Conservation (phyloP, 108 stramenopile genomes). For the Cyclotella cryptica region DNA sequence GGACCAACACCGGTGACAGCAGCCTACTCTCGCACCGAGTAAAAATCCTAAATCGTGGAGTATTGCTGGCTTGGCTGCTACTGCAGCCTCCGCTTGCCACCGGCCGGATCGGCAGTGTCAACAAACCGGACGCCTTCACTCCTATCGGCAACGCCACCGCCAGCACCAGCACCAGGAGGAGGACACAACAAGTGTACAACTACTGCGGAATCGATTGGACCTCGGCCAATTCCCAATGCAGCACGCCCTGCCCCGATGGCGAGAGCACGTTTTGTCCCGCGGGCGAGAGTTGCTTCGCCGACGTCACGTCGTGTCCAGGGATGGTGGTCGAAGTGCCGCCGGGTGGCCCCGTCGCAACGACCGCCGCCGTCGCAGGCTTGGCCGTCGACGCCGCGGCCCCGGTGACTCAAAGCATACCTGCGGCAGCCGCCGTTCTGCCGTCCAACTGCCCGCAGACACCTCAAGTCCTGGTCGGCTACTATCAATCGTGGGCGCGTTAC, state of each 20-base stretch:
- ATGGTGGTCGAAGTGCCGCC: constrained; percentile 10
- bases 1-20: background rate
- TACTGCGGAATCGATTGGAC: constrained; percentile 36
- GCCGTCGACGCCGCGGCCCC: too few relatives aligned
- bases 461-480: constrained; percentile 36
- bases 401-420: too few relatives aligned
- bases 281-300: constrained; percentile 42
- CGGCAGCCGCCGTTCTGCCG: background rate
- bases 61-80: background rate
- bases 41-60: background rate
- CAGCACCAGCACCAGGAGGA: background rate
- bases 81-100: constrained; percentile 17
- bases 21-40: constrained; percentile 8
- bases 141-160: background rate
- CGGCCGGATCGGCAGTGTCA: constrained; percentile 2
- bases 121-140: background rate
- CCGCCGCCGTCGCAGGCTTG: background rate
- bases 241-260: constrained; percentile 20
- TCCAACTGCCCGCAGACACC: constrained; percentile 23
- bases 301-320: constrained; percentile 32
- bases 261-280: constrained; percentile 11
- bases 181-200: constrained; percentile 17
- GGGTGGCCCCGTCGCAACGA: background rate
- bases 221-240: constrained; percentile 26
- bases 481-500: constrained; percentile 48